Percentiles rank a stretch among this genome's conserved stretches.
phyloP scores from a whole-genome alignment of 1,139 yeast genomes.

The Entelexis sorbosivorans region DNA sequence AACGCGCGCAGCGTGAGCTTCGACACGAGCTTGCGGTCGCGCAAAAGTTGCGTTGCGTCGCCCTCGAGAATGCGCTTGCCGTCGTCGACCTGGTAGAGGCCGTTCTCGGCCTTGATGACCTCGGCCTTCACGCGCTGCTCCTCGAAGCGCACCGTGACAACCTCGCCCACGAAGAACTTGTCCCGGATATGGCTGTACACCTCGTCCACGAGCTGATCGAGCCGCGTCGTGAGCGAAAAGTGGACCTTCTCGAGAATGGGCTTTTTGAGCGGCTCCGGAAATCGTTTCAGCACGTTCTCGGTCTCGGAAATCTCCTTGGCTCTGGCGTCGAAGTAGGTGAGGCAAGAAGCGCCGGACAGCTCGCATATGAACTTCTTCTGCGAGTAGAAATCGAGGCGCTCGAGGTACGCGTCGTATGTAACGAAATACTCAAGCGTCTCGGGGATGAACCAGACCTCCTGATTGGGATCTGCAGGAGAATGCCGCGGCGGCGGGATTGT shows the following conservation, averaged over 20 bases:
- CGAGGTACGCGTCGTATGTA: constrained; percentile 62
- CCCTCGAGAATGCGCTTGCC: constrained; percentile 18
- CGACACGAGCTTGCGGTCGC: constrained; percentile 82
- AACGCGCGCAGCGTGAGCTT: constrained; percentile 84
- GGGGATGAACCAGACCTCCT: constrained; percentile 56
- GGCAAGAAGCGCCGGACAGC: constrained; percentile 84
- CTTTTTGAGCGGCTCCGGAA: constrained; percentile 85
- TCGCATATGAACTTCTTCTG: constrained; percentile 84
- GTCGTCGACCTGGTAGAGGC: constrained; percentile 42
- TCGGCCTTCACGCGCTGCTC: constrained; percentile 31
- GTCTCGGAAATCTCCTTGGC: constrained; percentile 47
- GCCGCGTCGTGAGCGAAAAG: constrained; percentile 69
- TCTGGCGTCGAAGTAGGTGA: constrained; percentile 81
- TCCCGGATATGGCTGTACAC: constrained; percentile 57
- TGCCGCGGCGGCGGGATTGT: constrained; percentile 25
- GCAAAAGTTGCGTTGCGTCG: constrained; percentile 40
- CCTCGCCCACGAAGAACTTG: constrained; percentile 88
- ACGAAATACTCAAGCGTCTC: constrained; percentile 82
- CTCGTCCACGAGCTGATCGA: constrained; percentile 79
- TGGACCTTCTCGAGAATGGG: constrained; percentile 79
- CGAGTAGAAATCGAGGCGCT: constrained; percentile 33
- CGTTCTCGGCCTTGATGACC: constrained; percentile 49
- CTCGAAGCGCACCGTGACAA: constrained; percentile 42
- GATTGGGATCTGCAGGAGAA: constrained; percentile 25
- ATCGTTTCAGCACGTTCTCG: constrained; percentile 57